Conservation (phyloP, 306 rosid genomes). For the Sindora glabra region DNA sequence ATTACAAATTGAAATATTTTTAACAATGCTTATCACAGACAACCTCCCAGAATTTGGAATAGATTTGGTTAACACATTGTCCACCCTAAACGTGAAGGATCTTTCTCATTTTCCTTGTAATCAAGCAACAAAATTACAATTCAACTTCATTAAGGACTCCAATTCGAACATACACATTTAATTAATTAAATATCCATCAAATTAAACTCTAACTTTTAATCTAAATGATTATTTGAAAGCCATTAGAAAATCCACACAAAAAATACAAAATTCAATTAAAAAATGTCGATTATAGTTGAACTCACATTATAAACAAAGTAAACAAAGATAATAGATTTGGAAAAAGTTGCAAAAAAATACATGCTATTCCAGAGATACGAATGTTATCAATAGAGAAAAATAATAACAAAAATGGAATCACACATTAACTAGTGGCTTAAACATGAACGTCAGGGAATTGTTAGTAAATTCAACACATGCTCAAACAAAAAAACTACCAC, state of each 20-base stretch:
- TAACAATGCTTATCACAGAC: conserved; percentile 62
- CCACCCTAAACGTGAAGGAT: conserved; percentile 59
- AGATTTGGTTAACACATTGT: conserved; percentile 58
- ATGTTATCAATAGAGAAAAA: neutral
- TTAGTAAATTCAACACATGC: neutral
- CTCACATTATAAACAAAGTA: neutral
- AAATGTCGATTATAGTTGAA: too few species aligned
- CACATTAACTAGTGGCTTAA: neutral
- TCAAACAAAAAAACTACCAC: too few species aligned
- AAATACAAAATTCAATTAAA: too few species aligned
- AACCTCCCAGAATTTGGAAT: conserved; percentile 36
- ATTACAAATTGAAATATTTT: too few species aligned
- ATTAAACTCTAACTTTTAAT: neutral
- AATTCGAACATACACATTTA: neutral
- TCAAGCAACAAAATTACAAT: neutral
- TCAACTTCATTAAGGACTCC: neutral
- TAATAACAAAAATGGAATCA: neutral
- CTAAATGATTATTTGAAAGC: neutral
- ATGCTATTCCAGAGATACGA: too few species aligned
- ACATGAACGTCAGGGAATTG: neutral
- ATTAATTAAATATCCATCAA: neutral
- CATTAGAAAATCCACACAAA: too few species aligned
- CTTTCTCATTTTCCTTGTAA: conserved; percentile 44
- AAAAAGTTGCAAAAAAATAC: too few species aligned
- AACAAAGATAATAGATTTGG: too few species aligned